Evolutionary conservation across 345 rosid species (phyloP).

Genomic region (Melastoma malabathricum): DNA sequence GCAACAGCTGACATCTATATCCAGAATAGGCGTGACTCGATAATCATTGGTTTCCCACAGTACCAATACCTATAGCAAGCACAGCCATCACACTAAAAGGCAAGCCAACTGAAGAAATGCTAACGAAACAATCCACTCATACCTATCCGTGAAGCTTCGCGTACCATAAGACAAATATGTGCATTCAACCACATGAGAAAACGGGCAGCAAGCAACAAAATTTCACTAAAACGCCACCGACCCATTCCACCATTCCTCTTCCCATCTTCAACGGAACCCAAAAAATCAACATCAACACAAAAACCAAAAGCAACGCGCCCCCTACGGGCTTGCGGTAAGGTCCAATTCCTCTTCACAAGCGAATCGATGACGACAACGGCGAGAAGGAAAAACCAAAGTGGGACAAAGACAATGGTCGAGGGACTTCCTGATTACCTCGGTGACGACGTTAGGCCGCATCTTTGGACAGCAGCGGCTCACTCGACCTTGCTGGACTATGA

Average conservation of each 20-base stretch:
- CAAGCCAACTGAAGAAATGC: too few species aligned
- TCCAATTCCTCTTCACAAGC: background rate
- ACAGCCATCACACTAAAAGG: too few species aligned
- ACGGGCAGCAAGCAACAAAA: too few species aligned
- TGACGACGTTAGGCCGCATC: conserved; percentile 38
- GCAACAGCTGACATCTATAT: too few species aligned
- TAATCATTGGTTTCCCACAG: too few species aligned
- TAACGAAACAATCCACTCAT: too few species aligned
- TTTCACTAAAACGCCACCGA: background rate
- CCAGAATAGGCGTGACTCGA: too few species aligned
- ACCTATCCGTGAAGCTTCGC: too few species aligned
- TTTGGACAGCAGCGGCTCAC: background rate
- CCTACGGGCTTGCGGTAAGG: background rate
- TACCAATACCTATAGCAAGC: too few species aligned
- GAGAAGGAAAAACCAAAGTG: background rate
- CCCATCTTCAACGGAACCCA: background rate
- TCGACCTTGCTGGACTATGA: background rate
- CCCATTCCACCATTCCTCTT: background rate
- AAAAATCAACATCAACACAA: background rate
- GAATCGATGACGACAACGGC: background rate
- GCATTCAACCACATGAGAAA: too few species aligned
- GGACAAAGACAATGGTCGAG: conserved; percentile 3
- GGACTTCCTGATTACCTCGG: conserved; percentile 27
- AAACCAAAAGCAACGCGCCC: background rate
- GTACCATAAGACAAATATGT: too few species aligned